Evolutionary conservation across 805 yeast species (phyloP).

Genomic region (Saccharomycopsis schoenii): DNA sequence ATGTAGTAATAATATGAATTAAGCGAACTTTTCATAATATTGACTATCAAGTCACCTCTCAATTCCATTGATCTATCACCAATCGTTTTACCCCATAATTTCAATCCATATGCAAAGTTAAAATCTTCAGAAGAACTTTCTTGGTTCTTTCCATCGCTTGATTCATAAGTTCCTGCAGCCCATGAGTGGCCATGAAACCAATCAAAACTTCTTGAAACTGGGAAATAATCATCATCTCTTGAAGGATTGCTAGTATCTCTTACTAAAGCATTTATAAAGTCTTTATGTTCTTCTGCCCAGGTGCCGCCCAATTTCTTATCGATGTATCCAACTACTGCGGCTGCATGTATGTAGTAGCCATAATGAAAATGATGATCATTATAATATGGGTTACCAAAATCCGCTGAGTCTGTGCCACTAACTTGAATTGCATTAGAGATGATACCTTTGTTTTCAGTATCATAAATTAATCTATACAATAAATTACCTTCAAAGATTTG

Average conservation of each 20-base stretch:
- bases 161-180: constrained; percentile 57
- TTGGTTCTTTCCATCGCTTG: constrained; percentile 61
- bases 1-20: constrained; percentile 37
- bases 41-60: constrained; percentile 48
- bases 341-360: constrained; percentile 75
- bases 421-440: constrained; percentile 35
- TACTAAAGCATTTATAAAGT: constrained; percentile 50
- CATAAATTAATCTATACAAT: constrained; percentile 42
- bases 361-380: constrained; percentile 86
- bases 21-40: constrained; percentile 45
- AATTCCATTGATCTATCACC: constrained; percentile 45
- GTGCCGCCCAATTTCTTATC: constrained; percentile 44
- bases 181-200: constrained; percentile 68
- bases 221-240: constrained; percentile 43
- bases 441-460: constrained; percentile 45
- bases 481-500: constrained; percentile 32
- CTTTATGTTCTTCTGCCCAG: constrained; percentile 40
- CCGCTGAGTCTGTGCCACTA: constrained; percentile 31
- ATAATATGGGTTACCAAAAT: constrained; percentile 67
- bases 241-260: constrained; percentile 64
- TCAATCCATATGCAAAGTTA: constrained; percentile 56
- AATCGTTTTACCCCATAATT: constrained; percentile 53
- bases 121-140: constrained; percentile 66
- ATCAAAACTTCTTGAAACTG: constrained; percentile 56
- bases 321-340: constrained; percentile 66